phyloP scores from a whole-genome alignment of 2,329 filamentous ascomycete species.

The Colletotrichum costaricense region DNA sequence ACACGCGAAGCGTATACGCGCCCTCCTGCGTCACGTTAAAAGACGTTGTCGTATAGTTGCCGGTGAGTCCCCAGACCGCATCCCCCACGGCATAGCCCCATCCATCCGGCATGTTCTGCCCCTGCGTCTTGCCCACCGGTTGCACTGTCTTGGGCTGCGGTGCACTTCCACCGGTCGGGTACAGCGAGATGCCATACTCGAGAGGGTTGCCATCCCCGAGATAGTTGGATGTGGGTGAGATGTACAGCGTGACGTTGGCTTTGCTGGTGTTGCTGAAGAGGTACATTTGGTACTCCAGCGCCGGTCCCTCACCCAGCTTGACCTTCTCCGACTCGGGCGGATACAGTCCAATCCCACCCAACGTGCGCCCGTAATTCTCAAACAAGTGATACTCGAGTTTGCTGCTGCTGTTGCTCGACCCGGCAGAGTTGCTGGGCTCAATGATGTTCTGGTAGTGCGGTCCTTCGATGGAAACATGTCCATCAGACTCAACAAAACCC shows the following conservation, averaged over 20 bases:
- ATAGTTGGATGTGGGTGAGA: constrained; percentile 66
- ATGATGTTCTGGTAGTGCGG: constrained; percentile 60
- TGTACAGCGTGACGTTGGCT: constrained; percentile 57
- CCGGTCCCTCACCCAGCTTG: constrained; percentile 59
- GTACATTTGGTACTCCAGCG: constrained; percentile 71
- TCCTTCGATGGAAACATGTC: constrained; percentile 66
- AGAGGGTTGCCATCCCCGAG: constrained; percentile 60
- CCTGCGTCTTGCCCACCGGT: constrained; percentile 55
- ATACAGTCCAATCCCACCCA: constrained; percentile 67
- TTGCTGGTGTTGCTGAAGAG: constrained; percentile 64
- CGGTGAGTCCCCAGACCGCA: constrained; percentile 56
- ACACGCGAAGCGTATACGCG: constrained; percentile 61
- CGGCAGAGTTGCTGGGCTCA: constrained; percentile 35
- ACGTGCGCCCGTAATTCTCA: constrained; percentile 66
- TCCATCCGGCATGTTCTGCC: constrained; percentile 52
- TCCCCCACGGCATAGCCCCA: constrained; percentile 59
- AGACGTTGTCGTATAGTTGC: constrained; percentile 57
- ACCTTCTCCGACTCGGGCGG: constrained; percentile 64
- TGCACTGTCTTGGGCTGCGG: constrained; percentile 49
- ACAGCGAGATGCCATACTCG: constrained; percentile 62
- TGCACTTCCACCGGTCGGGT: constrained; percentile 47
- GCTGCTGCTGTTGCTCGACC: constrained; percentile 5
- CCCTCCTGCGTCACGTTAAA: constrained; percentile 55
- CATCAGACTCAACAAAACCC: constrained; percentile 73
- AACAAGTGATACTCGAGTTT: constrained; percentile 60